These are phyloP conservation scores for Candida insectalens DNA, from an alignment of 805 yeast genomes.

Conservation along the genomic window DNA sequence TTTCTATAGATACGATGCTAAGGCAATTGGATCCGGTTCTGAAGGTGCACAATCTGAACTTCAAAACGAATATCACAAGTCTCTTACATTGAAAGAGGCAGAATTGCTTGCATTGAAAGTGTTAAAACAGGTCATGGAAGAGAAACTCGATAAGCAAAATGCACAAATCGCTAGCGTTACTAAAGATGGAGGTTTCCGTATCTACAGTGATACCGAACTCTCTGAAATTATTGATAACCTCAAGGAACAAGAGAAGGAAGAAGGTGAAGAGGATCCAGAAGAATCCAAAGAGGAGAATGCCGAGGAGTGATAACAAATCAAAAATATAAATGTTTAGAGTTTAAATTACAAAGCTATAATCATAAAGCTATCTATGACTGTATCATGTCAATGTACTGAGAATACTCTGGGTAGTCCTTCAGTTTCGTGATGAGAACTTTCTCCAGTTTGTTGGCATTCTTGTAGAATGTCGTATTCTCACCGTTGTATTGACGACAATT, in stretches of 20 bases:
- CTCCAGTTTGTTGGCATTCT: conserved; percentile 90
- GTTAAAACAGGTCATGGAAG: conserved; percentile 98
- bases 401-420: conserved; percentile 86
- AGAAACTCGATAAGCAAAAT: conserved; percentile 87
- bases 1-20: conserved; percentile 93
- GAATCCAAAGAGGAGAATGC: conserved; percentile 1
- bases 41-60: conserved; percentile 99
- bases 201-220: conserved; percentile 76
- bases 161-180: conserved; percentile 95
- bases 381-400: conserved; percentile 59
- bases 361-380: conserved; percentile 7
- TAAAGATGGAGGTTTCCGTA: conserved; percentile 71
- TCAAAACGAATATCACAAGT: conserved; percentile 92
- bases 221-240: conserved; percentile 70
- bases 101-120: conserved; percentile 82
- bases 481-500: conserved; percentile 91
- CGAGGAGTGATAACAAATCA: neutral
- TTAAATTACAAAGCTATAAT: neutral
- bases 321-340: neutral
- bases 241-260: conserved; percentile 58
- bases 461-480: conserved; percentile 89
- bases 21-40: conserved; percentile 97
- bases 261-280: conserved; percentile 8
- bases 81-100: conserved; percentile 86
- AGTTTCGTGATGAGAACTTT: conserved; percentile 76